Evolutionary conservation across 441 rosid species (phyloP).

Genomic region (Gossypium lobatum): DNA sequence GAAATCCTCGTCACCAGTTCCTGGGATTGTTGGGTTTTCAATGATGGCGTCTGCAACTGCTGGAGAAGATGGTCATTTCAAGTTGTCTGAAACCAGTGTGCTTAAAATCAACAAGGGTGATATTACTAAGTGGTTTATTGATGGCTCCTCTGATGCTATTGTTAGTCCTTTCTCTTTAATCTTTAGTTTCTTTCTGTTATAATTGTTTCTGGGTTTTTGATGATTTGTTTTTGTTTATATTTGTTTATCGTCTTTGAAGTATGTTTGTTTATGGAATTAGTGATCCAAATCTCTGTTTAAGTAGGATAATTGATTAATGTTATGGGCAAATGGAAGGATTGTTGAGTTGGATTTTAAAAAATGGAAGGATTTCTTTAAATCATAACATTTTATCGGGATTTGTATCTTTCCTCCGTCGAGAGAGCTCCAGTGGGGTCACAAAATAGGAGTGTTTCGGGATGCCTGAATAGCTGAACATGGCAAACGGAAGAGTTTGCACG

Average conservation of each 20-base stretch:
- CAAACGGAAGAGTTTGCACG: no score
- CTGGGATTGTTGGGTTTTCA: constrained; percentile 16
- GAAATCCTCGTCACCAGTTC: constrained; percentile 4
- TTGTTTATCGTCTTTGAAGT: background rate
- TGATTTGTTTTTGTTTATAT: background rate
- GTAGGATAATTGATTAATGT: background rate
- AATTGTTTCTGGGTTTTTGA: background rate
- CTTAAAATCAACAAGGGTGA: constrained; percentile 71
- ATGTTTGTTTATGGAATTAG: background rate
- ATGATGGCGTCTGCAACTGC: constrained; percentile 29
- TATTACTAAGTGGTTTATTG: constrained; percentile 74
- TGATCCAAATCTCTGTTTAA: no score
- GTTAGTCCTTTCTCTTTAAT: constrained; percentile 28
- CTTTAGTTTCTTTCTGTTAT: background rate
- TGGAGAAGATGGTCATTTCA: constrained; percentile 30
- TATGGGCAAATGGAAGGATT: background rate
- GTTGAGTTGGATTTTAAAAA: background rate
- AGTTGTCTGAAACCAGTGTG: constrained; percentile 40
- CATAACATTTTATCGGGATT: background rate
- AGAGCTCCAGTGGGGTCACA: no score
- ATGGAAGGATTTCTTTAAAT: background rate
- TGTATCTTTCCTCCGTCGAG: no score
- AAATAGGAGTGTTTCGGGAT: no score
- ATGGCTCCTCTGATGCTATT: constrained; percentile 78
- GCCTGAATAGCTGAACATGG: no score